Evolutionary conservation across 2,329 filamentous ascomycete genomes (phyloP).

Genomic region (Colletotrichum lupini): DNA sequence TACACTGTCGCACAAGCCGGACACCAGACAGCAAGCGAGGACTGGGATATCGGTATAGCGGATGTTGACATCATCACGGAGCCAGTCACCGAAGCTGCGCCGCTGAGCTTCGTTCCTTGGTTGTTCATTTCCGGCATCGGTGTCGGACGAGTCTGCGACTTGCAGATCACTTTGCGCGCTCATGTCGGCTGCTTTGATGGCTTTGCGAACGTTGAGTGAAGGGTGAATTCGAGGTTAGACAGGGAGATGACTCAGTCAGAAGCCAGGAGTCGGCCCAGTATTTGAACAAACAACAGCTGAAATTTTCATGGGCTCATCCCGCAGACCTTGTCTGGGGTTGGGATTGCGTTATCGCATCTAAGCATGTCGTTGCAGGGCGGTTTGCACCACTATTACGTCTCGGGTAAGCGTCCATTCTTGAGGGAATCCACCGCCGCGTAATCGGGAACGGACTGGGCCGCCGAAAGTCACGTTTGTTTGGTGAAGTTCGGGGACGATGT

Average conservation of each 20-base stretch:
- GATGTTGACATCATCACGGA: conserved; percentile 35
- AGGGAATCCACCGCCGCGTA: conserved; percentile 29
- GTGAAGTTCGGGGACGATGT: conserved; percentile 29
- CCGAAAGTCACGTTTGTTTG: conserved; percentile 26
- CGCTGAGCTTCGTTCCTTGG: not conserved
- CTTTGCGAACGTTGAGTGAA: not conserved
- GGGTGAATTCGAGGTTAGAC: not conserved
- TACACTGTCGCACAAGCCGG: conserved; percentile 53
- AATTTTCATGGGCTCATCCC: not conserved
- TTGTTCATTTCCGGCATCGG: conserved; percentile 13
- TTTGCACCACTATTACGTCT: conserved; percentile 20
- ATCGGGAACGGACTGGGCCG: conserved; percentile 27
- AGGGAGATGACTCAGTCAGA: not conserved
- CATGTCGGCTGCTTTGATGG: conserved; percentile 1
- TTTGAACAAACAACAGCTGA: conserved; percentile 11
- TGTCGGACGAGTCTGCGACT: conserved; percentile 29
- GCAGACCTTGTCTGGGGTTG: conserved; percentile 13
- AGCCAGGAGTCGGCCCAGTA: not conserved
- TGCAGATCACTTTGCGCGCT: conserved; percentile 19
- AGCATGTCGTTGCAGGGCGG: conserved; percentile 28
- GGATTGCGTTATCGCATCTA: conserved; percentile 31
- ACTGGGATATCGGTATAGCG: conserved; percentile 48
- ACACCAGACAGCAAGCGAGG: conserved; percentile 51
- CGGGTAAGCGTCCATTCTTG: conserved; percentile 22
- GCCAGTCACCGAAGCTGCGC: conserved; percentile 30